Evolutionary conservation across 805 yeast species (phyloP).

Genomic region (Kodamaea hsintzibuensis): DNA sequence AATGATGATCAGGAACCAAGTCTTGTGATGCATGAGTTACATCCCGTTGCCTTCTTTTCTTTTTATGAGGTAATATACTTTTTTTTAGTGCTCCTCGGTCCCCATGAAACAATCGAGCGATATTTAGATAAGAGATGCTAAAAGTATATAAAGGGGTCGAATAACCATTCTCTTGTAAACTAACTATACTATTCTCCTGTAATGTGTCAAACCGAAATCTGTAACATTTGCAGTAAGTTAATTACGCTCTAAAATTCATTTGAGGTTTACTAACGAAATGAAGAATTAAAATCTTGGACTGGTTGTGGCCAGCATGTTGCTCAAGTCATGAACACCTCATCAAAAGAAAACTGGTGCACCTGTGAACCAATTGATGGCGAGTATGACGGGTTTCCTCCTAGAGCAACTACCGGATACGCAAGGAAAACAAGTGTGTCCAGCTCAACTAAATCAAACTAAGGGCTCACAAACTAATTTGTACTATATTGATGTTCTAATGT

Average conservation of each 20-base stretch:
- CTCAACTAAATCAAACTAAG: not conserved
- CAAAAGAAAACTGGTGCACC: constrained; percentile 52
- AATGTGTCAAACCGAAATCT: constrained; percentile 40
- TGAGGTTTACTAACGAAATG: constrained; percentile 4
- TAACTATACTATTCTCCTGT: not conserved
- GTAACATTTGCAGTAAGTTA: constrained; percentile 35
- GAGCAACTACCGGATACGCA: constrained; percentile 62
- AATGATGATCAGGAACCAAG: not conserved
- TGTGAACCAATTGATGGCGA: constrained; percentile 48
- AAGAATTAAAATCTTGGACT: constrained; percentile 58
- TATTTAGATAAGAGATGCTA: constrained; percentile 2
- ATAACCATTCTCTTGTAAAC: not conserved
- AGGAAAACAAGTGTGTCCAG: constrained; percentile 14
- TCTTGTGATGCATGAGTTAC: not conserved
- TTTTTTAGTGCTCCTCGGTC: constrained; percentile 3
- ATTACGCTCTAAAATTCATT: not conserved
- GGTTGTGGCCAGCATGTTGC: constrained; percentile 61
- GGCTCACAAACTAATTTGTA: not conserved
- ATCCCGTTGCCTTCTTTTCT: not conserved
- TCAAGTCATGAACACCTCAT: constrained; percentile 55
- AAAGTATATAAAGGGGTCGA: constrained; percentile 5
- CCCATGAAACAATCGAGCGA: not conserved
- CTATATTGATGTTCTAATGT: not conserved
- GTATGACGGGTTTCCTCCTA: constrained; percentile 50
- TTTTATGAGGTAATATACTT: not conserved